Conservation (phyloP, 2,329 filamentous ascomycete species). For the Beauveria sp. region DNA sequence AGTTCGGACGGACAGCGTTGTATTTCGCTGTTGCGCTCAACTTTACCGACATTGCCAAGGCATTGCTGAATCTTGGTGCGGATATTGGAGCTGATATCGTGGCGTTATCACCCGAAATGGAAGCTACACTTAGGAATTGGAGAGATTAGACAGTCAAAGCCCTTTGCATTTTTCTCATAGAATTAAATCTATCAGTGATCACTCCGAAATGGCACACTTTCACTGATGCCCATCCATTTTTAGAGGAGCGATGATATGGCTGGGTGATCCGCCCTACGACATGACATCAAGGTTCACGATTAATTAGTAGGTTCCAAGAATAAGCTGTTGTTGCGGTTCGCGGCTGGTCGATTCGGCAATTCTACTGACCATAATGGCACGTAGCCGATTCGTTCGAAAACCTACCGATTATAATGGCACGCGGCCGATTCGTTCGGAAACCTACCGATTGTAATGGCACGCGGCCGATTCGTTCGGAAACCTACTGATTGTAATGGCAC, state of each 20-base stretch:
- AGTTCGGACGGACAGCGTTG: not conserved
- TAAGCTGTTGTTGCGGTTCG: no score
- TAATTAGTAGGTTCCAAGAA: no score
- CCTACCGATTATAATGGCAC: not conserved
- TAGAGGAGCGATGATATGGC: not conserved
- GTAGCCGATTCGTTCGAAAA: not conserved
- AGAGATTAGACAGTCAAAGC: not conserved
- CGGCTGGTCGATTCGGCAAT: not conserved
- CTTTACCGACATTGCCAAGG: not conserved
- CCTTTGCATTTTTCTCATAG: not conserved
- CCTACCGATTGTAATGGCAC: not conserved
- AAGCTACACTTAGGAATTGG: not conserved
- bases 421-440: not conserved
- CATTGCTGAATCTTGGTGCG: not conserved
- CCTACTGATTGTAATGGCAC: not conserved
- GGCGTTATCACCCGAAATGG: not conserved
- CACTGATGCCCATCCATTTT: not conserved
- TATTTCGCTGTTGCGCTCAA: not conserved
- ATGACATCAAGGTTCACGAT: no score
- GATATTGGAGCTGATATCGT: not conserved
- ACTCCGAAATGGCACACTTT: not conserved
- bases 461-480: not conserved
- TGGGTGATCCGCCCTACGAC: no score
- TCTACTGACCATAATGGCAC: not conserved
- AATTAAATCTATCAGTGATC: not conserved